Evolutionary conservation across 805 yeast genomes (phyloP), one percentile per base, ranked within the genome.

Genomic region (Yamadazyma nakazawae): DNA sequence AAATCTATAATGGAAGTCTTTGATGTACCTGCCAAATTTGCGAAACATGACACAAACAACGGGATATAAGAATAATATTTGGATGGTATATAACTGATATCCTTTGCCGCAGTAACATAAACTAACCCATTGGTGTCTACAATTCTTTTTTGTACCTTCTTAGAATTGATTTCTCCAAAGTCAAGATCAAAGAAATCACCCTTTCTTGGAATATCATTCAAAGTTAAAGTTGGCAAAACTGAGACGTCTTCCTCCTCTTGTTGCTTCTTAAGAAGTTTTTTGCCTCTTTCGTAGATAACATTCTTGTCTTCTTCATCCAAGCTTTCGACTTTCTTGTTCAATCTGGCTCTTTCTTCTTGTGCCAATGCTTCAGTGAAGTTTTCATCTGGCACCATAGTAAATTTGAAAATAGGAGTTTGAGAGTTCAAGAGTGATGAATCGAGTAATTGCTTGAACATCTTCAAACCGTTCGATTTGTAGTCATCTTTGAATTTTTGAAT

Each of bases 11-110:
- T 88, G 0, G 84, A 61, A 48, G 84, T 82, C 8, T 64, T 58
- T 7, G 70, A 61, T 1, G 99, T 92, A n/a, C 99, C 99, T 0
- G 76, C 75, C 52, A 94, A 72, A 60, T 84, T 88, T 2, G 96
- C 85, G 50, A 94, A 69, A 40, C 96, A 85, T 25, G 84, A 85
- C 9, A 85, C 72, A 66, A 87, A 94, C 38, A 94, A 62, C 0
- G 96, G 87, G 50, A 94, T 62, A 54, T 79, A 90, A 32, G 84
- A 82, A 45, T 84, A 75, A 40, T 87, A 70, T 5, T 81, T 80
- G 2, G 66, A 53, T 11, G 96, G 92, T 6, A 92, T 59, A 18
- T 68, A 61, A 8, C 78, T 66, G 25, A 92, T 62, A 36, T 81
- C 74, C 50, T 85, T 84, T 32, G 81, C 64, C n/a, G 87, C 84